Evolutionary conservation across 441 rosid genomes (phyloP), one percentile per base, ranked within the genome.

Genomic region (Erodium moschatum): DNA sequence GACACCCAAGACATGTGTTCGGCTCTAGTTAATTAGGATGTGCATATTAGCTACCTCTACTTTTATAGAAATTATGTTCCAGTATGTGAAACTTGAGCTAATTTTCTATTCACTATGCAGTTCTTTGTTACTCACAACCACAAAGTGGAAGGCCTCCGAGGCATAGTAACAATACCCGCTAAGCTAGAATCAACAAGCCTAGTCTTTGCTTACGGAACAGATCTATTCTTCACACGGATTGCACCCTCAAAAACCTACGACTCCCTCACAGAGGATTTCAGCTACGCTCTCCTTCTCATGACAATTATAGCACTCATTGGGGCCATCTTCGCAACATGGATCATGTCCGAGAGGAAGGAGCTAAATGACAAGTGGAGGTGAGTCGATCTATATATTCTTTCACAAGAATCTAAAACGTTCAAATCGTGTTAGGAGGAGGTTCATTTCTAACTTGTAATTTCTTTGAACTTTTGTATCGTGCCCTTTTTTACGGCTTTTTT

Each of bases 231-330:
- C 76, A 89, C 96, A 60, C 95, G 81, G 44, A 91, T 92, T 35
- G 98, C 99, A 8, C 97, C 98, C 38, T 95, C 99, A 16, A 90
- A 88, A 85, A 95, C 97, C 6, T 95, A 90, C 10, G 99, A 95
- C 83, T 95, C 99, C 0, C 93, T 95, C 60, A 95, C 99, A 0
- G 99, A 95, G 69, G 98, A 95, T 80, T 95, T 95, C 75, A 92
- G 88, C 80, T 95, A 92, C 1, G 99, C 99, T 0, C 82, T 95
- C 33, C 89, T 95, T 72, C 94, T 95, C 79, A 71, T 92, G 64
- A 95, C 99, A 2, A 92, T 95, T 3, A 86, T 87, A 42, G 99
- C 81, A 6, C 95, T 95, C 3, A 78, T 95, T 9, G 98, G 80
- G 1, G 96, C 98, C n/a, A 90, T 95, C 79, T 86, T 90, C 44